These are phyloP conservation scores for Halophytophthora batemanensis DNA, from an alignment of 352 stramenopile species.

Conservation along the genomic window DNA sequence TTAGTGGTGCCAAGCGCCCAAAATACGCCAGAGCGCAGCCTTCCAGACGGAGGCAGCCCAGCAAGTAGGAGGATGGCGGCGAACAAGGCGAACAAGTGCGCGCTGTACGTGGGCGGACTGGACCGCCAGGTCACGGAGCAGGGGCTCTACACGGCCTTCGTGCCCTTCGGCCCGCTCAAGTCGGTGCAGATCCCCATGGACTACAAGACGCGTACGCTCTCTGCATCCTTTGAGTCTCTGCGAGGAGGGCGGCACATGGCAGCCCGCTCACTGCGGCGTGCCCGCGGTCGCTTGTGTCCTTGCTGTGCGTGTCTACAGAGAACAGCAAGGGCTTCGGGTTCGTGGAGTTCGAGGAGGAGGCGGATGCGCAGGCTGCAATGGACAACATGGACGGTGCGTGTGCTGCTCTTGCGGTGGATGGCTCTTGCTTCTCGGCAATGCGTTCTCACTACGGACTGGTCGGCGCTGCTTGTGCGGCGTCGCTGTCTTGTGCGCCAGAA, in stretches of 20 bases:
- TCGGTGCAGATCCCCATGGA: constrained; percentile 74
- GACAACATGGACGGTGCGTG: constrained; percentile 94
- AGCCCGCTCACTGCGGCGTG: neutral
- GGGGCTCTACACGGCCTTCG: constrained; percentile 82
- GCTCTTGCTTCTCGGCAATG: neutral
- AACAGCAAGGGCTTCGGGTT: constrained; percentile 92
- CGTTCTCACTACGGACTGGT: neutral
- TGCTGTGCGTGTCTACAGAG: constrained; percentile 26
- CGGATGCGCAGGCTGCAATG: constrained; percentile 88
- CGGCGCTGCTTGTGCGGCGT: constrained; percentile 5
- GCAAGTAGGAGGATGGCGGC: constrained; percentile 14
- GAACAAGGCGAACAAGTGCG: constrained; percentile 57
- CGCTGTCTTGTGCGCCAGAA: constrained; percentile 44
- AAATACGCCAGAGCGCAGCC: too few species aligned
- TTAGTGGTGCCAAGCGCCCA: constrained; percentile 17
- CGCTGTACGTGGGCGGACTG: constrained; percentile 90
- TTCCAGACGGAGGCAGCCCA: neutral
- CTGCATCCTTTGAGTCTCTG: neutral
- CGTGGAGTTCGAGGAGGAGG: constrained; percentile 90
- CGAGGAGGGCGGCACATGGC: neutral
- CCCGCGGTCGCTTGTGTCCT: too few species aligned
- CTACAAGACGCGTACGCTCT: constrained; percentile 58
- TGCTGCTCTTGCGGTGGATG: neutral
- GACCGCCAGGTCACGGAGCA: constrained; percentile 86
- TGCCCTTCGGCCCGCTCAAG: constrained; percentile 83